Base-by-base conservation (phyloP, 352 stramenopile genomes). In the Phytopythium kandeliae region DNA sequence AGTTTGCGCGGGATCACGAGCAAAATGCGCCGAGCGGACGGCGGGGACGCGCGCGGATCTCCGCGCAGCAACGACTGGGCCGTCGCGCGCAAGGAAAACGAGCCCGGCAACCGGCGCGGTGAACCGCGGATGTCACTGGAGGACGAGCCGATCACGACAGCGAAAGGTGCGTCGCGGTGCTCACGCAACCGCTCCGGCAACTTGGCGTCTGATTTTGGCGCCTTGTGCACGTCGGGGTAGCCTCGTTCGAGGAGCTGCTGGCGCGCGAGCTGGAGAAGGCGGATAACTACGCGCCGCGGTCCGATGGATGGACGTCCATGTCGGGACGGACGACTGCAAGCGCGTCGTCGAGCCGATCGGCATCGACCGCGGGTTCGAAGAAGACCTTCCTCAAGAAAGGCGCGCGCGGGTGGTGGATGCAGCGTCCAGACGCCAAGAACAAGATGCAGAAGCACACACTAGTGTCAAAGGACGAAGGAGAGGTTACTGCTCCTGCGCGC, bases 371-470 rank as follows among this genome's bases (percentile, higher is more conserved):
- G 24, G 17, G 17, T 36, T 3, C 35, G 11, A 85, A 77, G 59
- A 83, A 81, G 37, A 55, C 79, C 37, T 94, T 89, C 48, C 57
- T 94, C 6, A 83, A 77, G 43, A 89, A 70, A 74, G 78, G 80
- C 24, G 62, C 81, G 21, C 76, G 83, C n/a, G 83, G 83, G 0
- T 94, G 83, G 83, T 94, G 83, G 83, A 94, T 89, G 78, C 57
- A 74, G 57, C 71, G 63, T 0, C 74, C 78, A 11, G 67, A 64
- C 16, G 67, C 69, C 24, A 71, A 78, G 54, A 55, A 63, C 25
- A 85, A 83, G 51, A 63, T 88, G 49, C 57, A 67, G 17, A 84
- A 78, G 45, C 78, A 89, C 55, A 72, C 61, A 16, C 74, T 92
- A 22, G 55, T 40, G 31, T 89, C 80, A 10, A 83, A 69, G 30